phyloP scores from a whole-genome alignment of 306 rosid species.

The Gastrolobium villosum region DNA sequence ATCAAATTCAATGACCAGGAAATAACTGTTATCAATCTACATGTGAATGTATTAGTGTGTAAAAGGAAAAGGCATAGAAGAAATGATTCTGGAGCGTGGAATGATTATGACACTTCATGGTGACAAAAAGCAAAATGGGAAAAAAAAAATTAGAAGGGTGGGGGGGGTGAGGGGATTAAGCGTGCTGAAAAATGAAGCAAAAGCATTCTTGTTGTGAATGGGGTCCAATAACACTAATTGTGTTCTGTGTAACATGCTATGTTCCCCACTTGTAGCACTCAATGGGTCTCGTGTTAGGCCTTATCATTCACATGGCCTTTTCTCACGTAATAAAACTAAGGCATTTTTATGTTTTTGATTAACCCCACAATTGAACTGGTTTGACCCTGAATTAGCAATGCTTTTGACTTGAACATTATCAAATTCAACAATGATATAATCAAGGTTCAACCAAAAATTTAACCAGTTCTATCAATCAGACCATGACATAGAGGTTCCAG shows the following conservation, averaged over 20 bases:
- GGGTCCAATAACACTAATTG: slow-evolving; percentile 66
- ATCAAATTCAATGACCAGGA: slow-evolving; percentile 27
- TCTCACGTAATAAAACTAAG: background rate
- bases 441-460: too few relatives aligned
- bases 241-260: slow-evolving; percentile 63
- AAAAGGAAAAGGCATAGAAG: slow-evolving; percentile 54
- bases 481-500: too few relatives aligned
- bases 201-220: slow-evolving; percentile 45
- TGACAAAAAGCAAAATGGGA: slow-evolving; percentile 52
- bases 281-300: slow-evolving; percentile 60
- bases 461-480: too few relatives aligned
- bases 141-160: slow-evolving; percentile 36
- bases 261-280: slow-evolving; percentile 67
- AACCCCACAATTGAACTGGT: background rate
- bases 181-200: slow-evolving; percentile 67
- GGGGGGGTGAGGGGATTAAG: slow-evolving; percentile 48
- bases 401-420: too few relatives aligned
- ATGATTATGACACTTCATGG: slow-evolving; percentile 67
- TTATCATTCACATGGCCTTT: slow-evolving; percentile 27
- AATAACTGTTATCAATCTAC: slow-evolving; percentile 19
- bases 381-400: too few relatives aligned
- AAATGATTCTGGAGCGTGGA: slow-evolving; percentile 86
- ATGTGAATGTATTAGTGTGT: slow-evolving; percentile 37
- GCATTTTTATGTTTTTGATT: slow-evolving; percentile 12
- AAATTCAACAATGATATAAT: too few relatives aligned